Base-by-base conservation (phyloP, 805 yeast genomes). In the Teunomyces lycoperdinae region DNA sequence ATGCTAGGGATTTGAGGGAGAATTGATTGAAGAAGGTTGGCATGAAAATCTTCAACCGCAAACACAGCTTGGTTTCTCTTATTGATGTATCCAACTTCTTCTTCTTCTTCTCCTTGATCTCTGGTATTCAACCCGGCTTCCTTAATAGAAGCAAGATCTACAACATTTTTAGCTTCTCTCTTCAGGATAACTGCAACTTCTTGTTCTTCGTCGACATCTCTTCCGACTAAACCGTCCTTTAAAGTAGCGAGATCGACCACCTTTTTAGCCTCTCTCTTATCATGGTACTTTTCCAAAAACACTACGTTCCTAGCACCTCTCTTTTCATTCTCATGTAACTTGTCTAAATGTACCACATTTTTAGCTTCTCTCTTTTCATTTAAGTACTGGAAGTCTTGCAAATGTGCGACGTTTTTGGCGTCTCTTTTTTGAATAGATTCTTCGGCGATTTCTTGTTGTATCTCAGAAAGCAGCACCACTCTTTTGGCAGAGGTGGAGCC, bases 1-100 rank as follows among this genome's bases (percentile, higher is more conserved):
- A 86, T 74, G 50, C 59, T 46, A 55, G 62, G 47, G 45, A 62
- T 45, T 50, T 66, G 70, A 40, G 79, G 74, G 28, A 72, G 61
- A 16, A 70, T 52, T 17, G 71, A 62, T 47, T 71, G 70, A 27
- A 72, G 61, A 27, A 68, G 51, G 42, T 56, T 58, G 7, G 47
- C 45, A 17, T 50, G 48, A 9, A 52, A 45, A 42, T 62, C 57
- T 27, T 49, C 47, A n/a, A 56, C 46, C 20, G 46, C 39, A 33
- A 58, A 53, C 3, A 50, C 47, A 26, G 50, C 54, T 44, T 57
- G 49, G 29, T 38, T n/a, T 26, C 39, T 35, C n/a, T 35, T 35
- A 9, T 9, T 7, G 17, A 11, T 24, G 30, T 46, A 46, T 2
- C n/a, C 38, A 30, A n/a, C 31, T 28, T 30, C 35, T 13, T n/a